phyloP scores from a whole-genome alignment of 495 filamentous ascomycete genomes.

The Penicillium herquei region DNA sequence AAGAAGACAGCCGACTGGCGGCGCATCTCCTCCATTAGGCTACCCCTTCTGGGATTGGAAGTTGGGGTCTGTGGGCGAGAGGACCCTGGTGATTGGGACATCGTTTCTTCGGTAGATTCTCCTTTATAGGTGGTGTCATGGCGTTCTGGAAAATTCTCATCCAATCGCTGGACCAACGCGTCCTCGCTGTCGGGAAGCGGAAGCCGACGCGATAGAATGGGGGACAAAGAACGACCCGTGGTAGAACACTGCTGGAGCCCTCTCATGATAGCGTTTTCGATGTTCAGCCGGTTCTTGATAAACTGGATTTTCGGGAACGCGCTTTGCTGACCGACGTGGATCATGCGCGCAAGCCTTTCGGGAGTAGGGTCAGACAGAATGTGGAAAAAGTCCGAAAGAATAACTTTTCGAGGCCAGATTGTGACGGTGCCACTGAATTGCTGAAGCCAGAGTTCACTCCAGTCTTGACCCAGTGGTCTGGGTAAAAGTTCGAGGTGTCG shows the following conservation, averaged over 20 bases:
- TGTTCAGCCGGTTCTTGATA: conserved; percentile 77
- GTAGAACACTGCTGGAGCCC: conserved; percentile 59
- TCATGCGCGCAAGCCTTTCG: conserved; percentile 77
- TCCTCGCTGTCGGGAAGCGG: conserved; percentile 23
- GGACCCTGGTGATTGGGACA: conserved; percentile 28
- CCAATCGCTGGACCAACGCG: conserved; percentile 25
- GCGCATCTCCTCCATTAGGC: conserved; percentile 57
- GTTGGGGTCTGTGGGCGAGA: conserved; percentile 26
- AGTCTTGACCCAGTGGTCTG: conserved; percentile 89
- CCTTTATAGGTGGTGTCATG: conserved; percentile 16
- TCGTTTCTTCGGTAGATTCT: conserved; percentile 25
- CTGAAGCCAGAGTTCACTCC: conserved; percentile 94
- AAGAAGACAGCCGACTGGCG: conserved; percentile 63
- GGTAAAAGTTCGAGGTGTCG: conserved; percentile 90
- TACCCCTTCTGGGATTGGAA: conserved; percentile 31
- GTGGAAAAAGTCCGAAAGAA: conserved; percentile 73
- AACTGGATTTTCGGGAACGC: conserved; percentile 90
- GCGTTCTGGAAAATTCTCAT: conserved; percentile 34
- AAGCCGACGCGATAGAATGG: conserved; percentile 28
- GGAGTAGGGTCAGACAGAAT: conserved; percentile 81
- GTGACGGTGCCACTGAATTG: conserved; percentile 93
- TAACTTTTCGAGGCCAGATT: conserved; percentile 77
- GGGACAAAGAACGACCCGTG: conserved; percentile 23
- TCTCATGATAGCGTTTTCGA: conserved; percentile 75
- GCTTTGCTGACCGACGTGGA: conserved; percentile 80